Evolutionary conservation across 331 rosid species (phyloP).

Genomic region (Rosa hybrid): DNA sequence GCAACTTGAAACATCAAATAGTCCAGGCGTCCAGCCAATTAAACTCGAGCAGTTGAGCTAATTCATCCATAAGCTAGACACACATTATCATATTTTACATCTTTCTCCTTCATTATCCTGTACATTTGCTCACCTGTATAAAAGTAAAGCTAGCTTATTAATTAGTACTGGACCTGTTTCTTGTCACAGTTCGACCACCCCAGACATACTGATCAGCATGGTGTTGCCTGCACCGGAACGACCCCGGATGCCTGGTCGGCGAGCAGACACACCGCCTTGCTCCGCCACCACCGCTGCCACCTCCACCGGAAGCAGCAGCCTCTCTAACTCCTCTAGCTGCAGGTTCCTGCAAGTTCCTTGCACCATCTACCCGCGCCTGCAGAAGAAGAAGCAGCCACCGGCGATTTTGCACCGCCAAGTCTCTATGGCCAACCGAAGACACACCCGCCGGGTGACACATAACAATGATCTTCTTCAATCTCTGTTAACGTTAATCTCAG

Average conservation of each 20-base stretch:
- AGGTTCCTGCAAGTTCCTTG: constrained; percentile 26
- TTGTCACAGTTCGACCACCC: constrained; percentile 43
- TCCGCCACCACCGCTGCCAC: neutral
- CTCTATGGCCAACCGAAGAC: constrained; percentile 35
- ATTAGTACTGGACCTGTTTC: constrained; percentile 7
- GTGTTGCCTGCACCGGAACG: constrained; percentile 84
- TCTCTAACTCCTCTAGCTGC: constrained; percentile 7
- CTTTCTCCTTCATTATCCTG: neutral
- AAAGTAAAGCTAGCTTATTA: neutral
- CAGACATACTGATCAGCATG: constrained; percentile 56
- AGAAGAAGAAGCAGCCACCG: constrained; percentile 33
- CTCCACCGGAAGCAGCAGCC: constrained; percentile 5
- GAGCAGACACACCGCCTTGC: constrained; percentile 62
- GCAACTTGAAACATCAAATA: neutral
- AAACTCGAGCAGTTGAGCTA: neutral
- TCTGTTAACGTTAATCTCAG: neutral
- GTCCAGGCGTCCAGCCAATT: neutral
- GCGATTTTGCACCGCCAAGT: constrained; percentile 21
- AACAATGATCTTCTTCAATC: neutral
- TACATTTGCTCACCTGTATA: neutral
- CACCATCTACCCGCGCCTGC: constrained; percentile 14
- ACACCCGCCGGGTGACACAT: constrained; percentile 25
- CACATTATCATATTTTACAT: neutral
- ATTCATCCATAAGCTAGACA: neutral
- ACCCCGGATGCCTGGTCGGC: constrained; percentile 79